Evolutionary conservation across 169 alveolate species (phyloP), one percentile per base, ranked within the genome.

Genomic region (Plasmodium gallinaceum): DNA sequence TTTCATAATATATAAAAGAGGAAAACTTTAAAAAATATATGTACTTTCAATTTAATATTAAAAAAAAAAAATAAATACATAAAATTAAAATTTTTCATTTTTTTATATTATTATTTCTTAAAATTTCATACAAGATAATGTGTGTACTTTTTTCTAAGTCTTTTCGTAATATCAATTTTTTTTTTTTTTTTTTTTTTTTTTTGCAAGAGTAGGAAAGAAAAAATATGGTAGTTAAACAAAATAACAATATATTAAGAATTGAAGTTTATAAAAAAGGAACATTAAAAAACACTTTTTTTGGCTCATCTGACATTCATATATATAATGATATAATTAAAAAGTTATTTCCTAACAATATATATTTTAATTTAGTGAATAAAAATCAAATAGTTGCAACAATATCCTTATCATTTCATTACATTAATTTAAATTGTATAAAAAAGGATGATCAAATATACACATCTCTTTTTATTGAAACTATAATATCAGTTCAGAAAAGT

Each of bases 221-320:
- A 76, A 76, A 76, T 51, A 45, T 76, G 89, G 58, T 64, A 6
- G 75, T 76, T 26, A 76, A 76, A 76, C 89, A 76, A 32, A 76
- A 76, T 39, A 76, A 76, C 61, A 69, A 20, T 14, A 46, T 39
- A 16, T 9, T 76, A 48, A 76, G 65, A 76, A 18, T 76, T 7
- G 89, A 76, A 42, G 76, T 76, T 39, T 76, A 76, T 58, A 76
- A 57, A 76, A 76, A 76, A 46, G 89, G 89, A 14, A 76, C 89
- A n/a, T 42, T 76, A 12, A 76, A 76, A 76, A 76, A 76, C 42
- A 76, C 89, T 14, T 76, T 45, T 69, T 18, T 76, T 39, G 89
- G 89, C 5, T 76, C 89, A 48, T 74, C 89, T 45, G 89, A 76
- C 14, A 48, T 76, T 2, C 68, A 76, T 52, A 76, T 76, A 66